These are phyloP conservation scores for Jamesozyma rosinii DNA, from an alignment of 805 yeast species.

Conservation along the genomic window DNA sequence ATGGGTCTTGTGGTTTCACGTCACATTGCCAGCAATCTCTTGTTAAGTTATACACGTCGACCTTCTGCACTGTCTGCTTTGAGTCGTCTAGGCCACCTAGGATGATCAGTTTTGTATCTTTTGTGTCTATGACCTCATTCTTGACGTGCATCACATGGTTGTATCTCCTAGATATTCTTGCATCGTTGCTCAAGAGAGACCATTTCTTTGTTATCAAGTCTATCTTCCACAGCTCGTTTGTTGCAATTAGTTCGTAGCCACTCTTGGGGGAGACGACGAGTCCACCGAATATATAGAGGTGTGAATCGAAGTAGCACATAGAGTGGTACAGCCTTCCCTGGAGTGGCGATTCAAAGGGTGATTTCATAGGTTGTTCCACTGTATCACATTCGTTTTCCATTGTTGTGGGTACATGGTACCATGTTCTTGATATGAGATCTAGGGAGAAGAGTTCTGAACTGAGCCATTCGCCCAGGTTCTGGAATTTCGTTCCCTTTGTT, in stretches of 20 bases:
- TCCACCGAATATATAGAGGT: conserved; percentile 62
- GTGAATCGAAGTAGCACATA: conserved; percentile 40
- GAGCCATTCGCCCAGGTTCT: conserved; percentile 32
- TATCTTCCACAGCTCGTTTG: conserved; percentile 67
- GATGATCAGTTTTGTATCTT: conserved; percentile 25
- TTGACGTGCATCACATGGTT: conserved; percentile 41
- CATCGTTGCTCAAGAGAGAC: conserved; percentile 39
- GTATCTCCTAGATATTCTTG: conserved; percentile 36
- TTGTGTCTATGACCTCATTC: conserved; percentile 18
- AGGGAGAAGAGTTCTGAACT: conserved; percentile 56
- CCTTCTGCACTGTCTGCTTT: conserved; percentile 21
- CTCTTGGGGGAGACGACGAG: conserved; percentile 34
- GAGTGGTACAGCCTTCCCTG: conserved; percentile 49
- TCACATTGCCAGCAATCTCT: conserved; percentile 24
- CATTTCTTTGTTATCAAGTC: conserved; percentile 44
- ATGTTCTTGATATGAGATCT: conserved; percentile 47
- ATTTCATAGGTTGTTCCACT: not conserved
- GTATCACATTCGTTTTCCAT: not conserved
- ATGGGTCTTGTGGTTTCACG: conserved; percentile 5
- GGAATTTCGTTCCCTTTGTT: conserved; percentile 16
- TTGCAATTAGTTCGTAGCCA: conserved; percentile 34
- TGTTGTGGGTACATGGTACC: conserved; percentile 38
- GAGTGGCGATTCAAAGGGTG: conserved; percentile 4
- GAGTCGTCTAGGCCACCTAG: conserved; percentile 27
- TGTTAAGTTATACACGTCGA: conserved; percentile 25